Conservation (phyloP, 257 asterid genomes). For the Verbascum thapsus region DNA sequence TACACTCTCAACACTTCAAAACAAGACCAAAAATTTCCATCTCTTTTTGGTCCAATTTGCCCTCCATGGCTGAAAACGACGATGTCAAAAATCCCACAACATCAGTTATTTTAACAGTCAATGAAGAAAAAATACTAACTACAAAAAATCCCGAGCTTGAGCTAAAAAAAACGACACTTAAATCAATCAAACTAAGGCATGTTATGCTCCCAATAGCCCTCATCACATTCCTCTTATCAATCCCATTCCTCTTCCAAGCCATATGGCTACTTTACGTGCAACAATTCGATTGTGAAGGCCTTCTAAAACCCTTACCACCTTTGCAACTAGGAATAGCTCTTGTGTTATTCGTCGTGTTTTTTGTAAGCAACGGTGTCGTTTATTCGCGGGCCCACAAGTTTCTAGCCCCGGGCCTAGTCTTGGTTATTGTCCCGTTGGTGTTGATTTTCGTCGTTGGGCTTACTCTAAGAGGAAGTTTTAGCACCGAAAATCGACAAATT, state of each 20-base stretch:
- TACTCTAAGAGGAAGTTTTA: conserved; percentile 38
- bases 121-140: too few relatives aligned
- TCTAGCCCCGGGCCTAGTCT: conserved; percentile 29
- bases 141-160: neutral
- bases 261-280: conserved; percentile 37
- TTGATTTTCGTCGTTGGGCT: conserved; percentile 39
- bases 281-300: conserved; percentile 39
- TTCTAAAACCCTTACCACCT: conserved; percentile 29
- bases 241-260: conserved; percentile 37
- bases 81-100: too few relatives aligned
- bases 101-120: too few relatives aligned
- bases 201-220: conserved; percentile 28
- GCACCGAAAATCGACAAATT: conserved; percentile 26
- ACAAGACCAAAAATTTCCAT: too few relatives aligned
- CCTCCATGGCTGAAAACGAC: too few relatives aligned
- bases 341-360: conserved; percentile 31
- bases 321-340: conserved; percentile 36
- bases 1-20: too few relatives aligned
- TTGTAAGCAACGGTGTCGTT: conserved; percentile 33
- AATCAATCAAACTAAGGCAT: conserved; percentile 22
- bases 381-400: conserved; percentile 20
- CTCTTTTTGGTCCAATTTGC: too few relatives aligned
- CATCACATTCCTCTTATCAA: conserved; percentile 38
- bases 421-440: conserved; percentile 31
- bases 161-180: neutral